A percentile compares a stretch with the other conserved stretches of the same genome.
Evolutionary conservation across 2,329 filamentous ascomycete species (phyloP).

Genomic region (Aspergillus amoenus): DNA sequence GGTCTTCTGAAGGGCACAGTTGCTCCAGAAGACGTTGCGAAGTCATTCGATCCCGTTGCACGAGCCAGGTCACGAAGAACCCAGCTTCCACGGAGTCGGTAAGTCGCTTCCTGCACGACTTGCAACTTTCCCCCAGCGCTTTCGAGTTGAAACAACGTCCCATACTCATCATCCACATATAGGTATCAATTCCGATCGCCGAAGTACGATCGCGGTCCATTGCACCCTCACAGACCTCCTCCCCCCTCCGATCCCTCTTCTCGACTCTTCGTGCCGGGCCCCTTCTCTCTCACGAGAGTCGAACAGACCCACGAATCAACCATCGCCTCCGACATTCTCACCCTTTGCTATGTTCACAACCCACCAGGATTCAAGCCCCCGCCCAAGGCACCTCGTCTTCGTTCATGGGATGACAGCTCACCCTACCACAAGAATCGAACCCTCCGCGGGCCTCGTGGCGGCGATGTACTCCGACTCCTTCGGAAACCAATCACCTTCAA

Average conservation of each 20-base stretch:
- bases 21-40: constrained; percentile 40
- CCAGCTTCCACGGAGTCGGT: constrained; percentile 56
- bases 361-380: constrained; percentile 70
- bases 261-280: constrained; percentile 83
- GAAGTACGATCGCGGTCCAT: constrained; percentile 88
- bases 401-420: constrained; percentile 84
- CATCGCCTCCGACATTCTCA: constrained; percentile 82
- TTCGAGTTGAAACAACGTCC: background rate
- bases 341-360: constrained; percentile 81
- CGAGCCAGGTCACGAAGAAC: constrained; percentile 45
- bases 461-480: constrained; percentile 54
- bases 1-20: constrained; percentile 46
- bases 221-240: constrained; percentile 92
- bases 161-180: constrained; percentile 9
- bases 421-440: constrained; percentile 94
- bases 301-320: constrained; percentile 89
- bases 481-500: constrained; percentile 67
- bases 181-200: constrained; percentile 96
- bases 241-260: constrained; percentile 81
- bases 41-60: constrained; percentile 52
- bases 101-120: constrained; percentile 17
- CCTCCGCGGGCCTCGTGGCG: constrained; percentile 78
- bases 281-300: constrained; percentile 82
- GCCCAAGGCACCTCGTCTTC: constrained; percentile 64
- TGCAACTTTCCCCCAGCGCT: background rate